Conservation (phyloP, 805 yeast genomes). For the Zygosaccharomyces bailii region DNA sequence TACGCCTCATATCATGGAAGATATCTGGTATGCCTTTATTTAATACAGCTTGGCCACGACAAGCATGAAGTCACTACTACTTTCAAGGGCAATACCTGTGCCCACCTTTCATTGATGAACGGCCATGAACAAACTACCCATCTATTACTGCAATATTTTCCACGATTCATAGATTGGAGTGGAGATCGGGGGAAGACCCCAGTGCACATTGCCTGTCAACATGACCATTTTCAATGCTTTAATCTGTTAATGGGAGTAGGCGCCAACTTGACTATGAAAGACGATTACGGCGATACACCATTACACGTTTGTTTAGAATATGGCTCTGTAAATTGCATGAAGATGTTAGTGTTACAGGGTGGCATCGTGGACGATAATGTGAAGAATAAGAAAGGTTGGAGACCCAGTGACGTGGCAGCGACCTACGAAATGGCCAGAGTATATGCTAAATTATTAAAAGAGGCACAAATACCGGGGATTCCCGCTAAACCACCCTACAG, state of each 20-base stretch:
- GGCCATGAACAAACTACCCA: constrained; percentile 74
- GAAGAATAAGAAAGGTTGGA: constrained; percentile 59
- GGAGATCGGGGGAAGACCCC: constrained; percentile 55
- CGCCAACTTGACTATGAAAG: constrained; percentile 70
- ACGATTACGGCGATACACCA: constrained; percentile 75
- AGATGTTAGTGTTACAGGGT: constrained; percentile 44
- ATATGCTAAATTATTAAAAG: constrained; percentile 35
- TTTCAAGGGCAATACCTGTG: constrained; percentile 57
- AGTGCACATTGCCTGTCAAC: constrained; percentile 61
- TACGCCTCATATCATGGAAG: constrained; percentile 75
- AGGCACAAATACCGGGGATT: constrained; percentile 17
- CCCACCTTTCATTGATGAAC: constrained; percentile 64
- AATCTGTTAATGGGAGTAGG: constrained; percentile 66
- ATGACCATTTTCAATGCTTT: constrained; percentile 61
- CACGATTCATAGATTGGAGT: constrained; percentile 48
- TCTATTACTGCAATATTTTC: constrained; percentile 63
- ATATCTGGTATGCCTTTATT: constrained; percentile 59
- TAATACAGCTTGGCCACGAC: constrained; percentile 58
- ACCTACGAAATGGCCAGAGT: constrained; percentile 49
- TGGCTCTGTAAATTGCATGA: constrained; percentile 57
- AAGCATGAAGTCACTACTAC: constrained; percentile 47
- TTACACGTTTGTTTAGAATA: constrained; percentile 76
- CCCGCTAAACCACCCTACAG: constrained; percentile 22
- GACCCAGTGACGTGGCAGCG: constrained; percentile 57
- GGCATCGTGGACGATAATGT: constrained; percentile 48